These are phyloP conservation scores for Lactifluus subvellereus DNA, from an alignment of 768 basidiomycete species.

Conservation along the genomic window DNA sequence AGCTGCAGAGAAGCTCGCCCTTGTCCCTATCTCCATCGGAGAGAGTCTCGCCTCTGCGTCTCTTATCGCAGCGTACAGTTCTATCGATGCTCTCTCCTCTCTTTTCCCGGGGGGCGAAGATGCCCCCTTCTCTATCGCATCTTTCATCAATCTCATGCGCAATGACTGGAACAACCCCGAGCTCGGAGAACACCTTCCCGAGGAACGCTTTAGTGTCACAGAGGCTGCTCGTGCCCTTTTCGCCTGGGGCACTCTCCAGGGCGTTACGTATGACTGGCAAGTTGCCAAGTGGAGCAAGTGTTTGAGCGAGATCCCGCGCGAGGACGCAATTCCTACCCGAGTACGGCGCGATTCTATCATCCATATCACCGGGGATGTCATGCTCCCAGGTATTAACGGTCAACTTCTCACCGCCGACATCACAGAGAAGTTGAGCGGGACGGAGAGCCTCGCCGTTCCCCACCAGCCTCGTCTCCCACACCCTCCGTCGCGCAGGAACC, in stretches of 20 bases:
- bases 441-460: conserved; percentile 31
- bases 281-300: conserved; percentile 63
- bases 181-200: conserved; percentile 48
- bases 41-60: conserved; percentile 76
- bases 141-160: conserved; percentile 75
- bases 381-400: conserved; percentile 59
- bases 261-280: conserved; percentile 76
- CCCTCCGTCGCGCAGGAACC: background rate
- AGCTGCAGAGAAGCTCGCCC: conserved; percentile 63
- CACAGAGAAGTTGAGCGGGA: conserved; percentile 44
- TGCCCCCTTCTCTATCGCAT: conserved; percentile 72
- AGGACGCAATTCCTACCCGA: conserved; percentile 34
- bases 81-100: conserved; percentile 64
- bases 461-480: conserved; percentile 25
- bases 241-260: conserved; percentile 76
- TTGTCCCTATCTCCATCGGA: conserved; percentile 67
- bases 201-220: conserved; percentile 54
- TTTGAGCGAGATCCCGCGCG: conserved; percentile 61
- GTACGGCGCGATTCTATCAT: conserved; percentile 44
- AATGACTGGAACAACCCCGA: conserved; percentile 64
- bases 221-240: conserved; percentile 66
- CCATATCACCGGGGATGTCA: conserved; percentile 66
- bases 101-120: conserved; percentile 74
- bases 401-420: conserved; percentile 80
- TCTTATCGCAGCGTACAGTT: conserved; percentile 65